Percentiles rank a stretch among this genome's conserved stretches.
Conservation (phyloP, 257 asterid genomes). For the Fraxinus pennsylvanica region DNA sequence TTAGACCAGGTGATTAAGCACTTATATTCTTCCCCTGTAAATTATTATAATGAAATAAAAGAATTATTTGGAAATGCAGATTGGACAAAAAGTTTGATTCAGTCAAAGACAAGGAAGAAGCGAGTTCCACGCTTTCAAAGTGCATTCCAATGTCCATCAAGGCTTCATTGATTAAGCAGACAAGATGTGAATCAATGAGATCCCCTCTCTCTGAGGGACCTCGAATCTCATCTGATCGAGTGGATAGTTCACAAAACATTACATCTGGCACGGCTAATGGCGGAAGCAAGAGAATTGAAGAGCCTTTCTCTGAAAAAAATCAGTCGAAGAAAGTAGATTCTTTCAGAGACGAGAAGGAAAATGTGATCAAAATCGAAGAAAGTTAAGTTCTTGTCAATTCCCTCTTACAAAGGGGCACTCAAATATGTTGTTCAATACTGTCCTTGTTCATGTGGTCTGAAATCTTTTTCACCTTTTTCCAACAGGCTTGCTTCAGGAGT, state of each 20-base stretch:
- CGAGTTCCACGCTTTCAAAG: slow-evolving; percentile 41
- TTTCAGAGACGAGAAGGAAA: slow-evolving; percentile 51
- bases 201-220: slow-evolving; percentile 89
- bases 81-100: slow-evolving; percentile 49
- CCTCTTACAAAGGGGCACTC: neutral
- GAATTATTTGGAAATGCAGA: slow-evolving; percentile 47
- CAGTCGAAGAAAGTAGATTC: slow-evolving; percentile 46
- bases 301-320: slow-evolving; percentile 43
- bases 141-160: slow-evolving; percentile 86
- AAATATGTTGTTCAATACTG: neutral
- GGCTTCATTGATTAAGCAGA: slow-evolving; percentile 71
- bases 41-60: neutral
- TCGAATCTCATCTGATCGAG: slow-evolving; percentile 75
- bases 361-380: slow-evolving; percentile 83
- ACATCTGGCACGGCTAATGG: slow-evolving; percentile 48
- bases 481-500: slow-evolving; percentile 99
- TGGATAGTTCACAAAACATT: slow-evolving; percentile 49
- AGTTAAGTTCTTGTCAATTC: slow-evolving; percentile 57
- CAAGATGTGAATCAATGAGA: slow-evolving; percentile 83
- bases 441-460: slow-evolving; percentile 42
- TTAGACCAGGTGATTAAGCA: too few species aligned
- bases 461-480: neutral
- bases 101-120: slow-evolving; percentile 55
- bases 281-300: slow-evolving; percentile 78
- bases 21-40: too few species aligned